Evolutionary conservation across 768 basidiomycete genomes (phyloP), one percentile per base, ranked within the genome.

Genomic region (Lanmaoa pseudosensibilis): DNA sequence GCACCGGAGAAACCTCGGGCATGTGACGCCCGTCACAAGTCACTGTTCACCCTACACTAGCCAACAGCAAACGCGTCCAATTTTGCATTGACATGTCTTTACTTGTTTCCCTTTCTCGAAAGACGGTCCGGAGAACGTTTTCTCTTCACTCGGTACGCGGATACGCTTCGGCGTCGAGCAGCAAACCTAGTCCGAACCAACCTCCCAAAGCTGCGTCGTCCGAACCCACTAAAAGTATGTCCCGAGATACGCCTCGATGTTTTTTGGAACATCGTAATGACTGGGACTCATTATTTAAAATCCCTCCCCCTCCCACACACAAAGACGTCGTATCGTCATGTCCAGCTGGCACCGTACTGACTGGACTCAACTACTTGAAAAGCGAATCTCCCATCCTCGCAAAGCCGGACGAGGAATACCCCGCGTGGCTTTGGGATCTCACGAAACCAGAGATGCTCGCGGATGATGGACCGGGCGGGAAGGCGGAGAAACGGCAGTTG

Each of bases 351-450:
- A 94, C 92, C 9, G 75, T 90, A 5, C 69, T 97, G n/a, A 76
- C 77, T n/a, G 94, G 93, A 3, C 67, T 90, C 8, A 87, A 89
- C 64, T 93, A 91, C 65, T 78, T 93, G 51, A 96, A 96, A 71
- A 86, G 83, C 50, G 89, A 94, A 66, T 74, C 82, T 0, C 85
- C 90, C 7, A 84, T 95, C 0, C 69, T 91, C 23, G 90, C 94
- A 2, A 73, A 80, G 12, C 76, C 88, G 0, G 94, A 97, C 70
- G 87, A 90, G 43, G 84, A 86, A 62, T 96, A 97, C 69, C 94
- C 94, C 4, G 70, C 82, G 8, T 97, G 94, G 94, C 70, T 97
- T 39, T 97, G 94, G 94, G 85, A 79, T 15, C 66, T 93, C 38
- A 73, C 91, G 19, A 71, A 84, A 57, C 80, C 85, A 5, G 82